A percentile compares a stretch with the other conserved stretches of the same genome.
Conservation (phyloP, 306 rosid species). For the Fragaria vesca region DNA sequence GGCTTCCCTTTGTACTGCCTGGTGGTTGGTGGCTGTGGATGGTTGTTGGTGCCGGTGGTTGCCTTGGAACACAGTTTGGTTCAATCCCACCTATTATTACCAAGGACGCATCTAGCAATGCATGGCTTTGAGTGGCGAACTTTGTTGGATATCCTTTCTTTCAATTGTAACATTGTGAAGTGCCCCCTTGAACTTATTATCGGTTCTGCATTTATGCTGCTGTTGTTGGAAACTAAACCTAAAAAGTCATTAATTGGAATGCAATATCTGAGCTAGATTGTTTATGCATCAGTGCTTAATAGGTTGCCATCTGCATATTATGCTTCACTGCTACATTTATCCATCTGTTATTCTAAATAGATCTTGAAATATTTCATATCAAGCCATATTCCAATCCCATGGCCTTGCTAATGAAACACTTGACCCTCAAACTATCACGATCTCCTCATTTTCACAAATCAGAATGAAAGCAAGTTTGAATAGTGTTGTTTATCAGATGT, state of each 20-base stretch:
- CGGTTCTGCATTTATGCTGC: constrained; percentile 27
- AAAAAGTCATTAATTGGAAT: background rate
- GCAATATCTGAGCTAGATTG: background rate
- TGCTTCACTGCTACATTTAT: background rate
- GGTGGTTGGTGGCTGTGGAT: constrained; percentile 11
- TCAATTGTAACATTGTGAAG: constrained; percentile 32
- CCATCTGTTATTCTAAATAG: background rate
- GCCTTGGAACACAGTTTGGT: constrained; percentile 20
- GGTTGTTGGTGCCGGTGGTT: constrained; percentile 10
- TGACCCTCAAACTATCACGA: too few species aligned
- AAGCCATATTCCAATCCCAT: background rate
- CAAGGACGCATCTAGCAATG: constrained; percentile 20
- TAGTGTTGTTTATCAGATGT: too few species aligned
- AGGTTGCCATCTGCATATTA: background rate
- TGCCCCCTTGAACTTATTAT: constrained; percentile 37
- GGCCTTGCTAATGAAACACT: too few species aligned
- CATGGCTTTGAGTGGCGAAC: constrained; percentile 24
- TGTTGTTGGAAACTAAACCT: constrained; percentile 1
- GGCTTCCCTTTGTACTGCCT: constrained; percentile 3
- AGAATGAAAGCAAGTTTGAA: too few species aligned
- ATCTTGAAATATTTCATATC: background rate
- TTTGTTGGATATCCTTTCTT: constrained; percentile 29
- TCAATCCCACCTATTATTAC: constrained; percentile 15
- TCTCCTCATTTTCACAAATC: too few species aligned
- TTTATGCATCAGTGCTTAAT: background rate